Percentiles rank a stretch among this genome's conserved stretches.
These are phyloP conservation scores for Fusarium sp. DNA, from an alignment of 2,329 filamentous ascomycete species.

Conservation along the genomic window DNA sequence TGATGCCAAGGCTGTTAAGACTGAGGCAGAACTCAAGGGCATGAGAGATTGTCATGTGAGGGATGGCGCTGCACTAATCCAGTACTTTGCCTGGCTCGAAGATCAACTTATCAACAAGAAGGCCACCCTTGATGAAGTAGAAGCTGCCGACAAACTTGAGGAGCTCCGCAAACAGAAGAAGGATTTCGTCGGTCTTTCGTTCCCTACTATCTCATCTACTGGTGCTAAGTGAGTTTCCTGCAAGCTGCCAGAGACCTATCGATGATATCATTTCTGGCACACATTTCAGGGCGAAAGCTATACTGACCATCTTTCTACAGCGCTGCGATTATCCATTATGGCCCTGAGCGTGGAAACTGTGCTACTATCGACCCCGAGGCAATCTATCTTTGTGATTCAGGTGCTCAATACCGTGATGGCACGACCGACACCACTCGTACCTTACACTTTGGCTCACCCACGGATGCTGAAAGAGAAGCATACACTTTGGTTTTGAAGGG, in stretches of 20 bases:
- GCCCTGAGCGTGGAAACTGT: conserved; percentile 86
- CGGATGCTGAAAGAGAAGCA: conserved; percentile 85
- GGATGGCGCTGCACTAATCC: conserved; percentile 89
- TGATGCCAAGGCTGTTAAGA: conserved; percentile 96
- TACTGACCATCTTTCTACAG: conserved; percentile 61
- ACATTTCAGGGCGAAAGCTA: not conserved
- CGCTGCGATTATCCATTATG: conserved; percentile 96
- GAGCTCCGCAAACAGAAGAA: conserved; percentile 77
- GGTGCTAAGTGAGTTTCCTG: conserved; percentile 74
- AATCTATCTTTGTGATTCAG: conserved; percentile 96
- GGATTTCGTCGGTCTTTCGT: conserved; percentile 90
- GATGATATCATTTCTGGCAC: not conserved
- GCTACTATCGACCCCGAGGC: conserved; percentile 85
- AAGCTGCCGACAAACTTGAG: conserved; percentile 93
- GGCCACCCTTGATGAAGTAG: conserved; percentile 84
- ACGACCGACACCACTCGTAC: conserved; percentile 97
- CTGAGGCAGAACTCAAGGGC: conserved; percentile 87
- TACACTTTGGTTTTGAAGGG: conserved; percentile 97
- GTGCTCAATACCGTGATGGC: conserved; percentile 95
- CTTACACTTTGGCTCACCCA: conserved; percentile 89
- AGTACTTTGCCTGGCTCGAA: conserved; percentile 98
- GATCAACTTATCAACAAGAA: conserved; percentile 85
- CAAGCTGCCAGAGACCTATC: not conserved
- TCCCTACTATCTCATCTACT: conserved; percentile 95
- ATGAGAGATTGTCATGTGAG: conserved; percentile 96